Evolutionary conservation across 345 rosid species (phyloP), one percentile per base, ranked within the genome.

Genomic region (Lumnitzera racemosa): DNA sequence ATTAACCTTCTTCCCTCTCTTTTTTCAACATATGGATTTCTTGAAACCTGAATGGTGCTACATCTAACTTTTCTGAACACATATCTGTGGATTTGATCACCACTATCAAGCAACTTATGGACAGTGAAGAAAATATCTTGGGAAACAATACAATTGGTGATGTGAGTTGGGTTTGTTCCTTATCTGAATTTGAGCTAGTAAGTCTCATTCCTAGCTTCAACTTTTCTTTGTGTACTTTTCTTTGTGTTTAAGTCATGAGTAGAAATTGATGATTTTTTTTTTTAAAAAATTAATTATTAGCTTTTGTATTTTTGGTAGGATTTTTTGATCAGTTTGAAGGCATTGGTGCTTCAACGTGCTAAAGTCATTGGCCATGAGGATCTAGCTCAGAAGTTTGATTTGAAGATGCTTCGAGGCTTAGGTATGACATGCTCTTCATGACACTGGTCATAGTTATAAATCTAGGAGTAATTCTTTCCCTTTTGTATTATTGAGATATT

Each of bases 161-260:
- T 70, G 78, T 80, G 59, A 60, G 66, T 58, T 89, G 95, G 89
- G 77, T 84, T 47, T 86, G 91, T 66, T 80, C 89, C 43, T 76
- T 84, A 12, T 76, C 89, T 8, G 87, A 84, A 59, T 72, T 83
- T 47, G 88, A 87, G 72, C 77, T 85, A 64, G 96, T 86, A 75
- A 69, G 80, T 61, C 14, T 41, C 13, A 12, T 59, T 48, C 29
- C 15, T 14, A 11, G 24, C 6, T 13, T 52, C 24, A 20, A 46
- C 15, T 17, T 55, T 9, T 2, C 10, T 13, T 17, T 14, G 12
- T 62, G 29, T n/a, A 46, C 15, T 17, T 55, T 9, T 2, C 10
- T 13, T 17, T 14, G 12, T 62, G 29, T n/a, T 16, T 14, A 20
- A 0, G 62, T 27, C 9, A 47, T 52, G 20, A 20, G 31, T 29